phyloP scores from a whole-genome alignment of 345 rosid genomes.

The Stellera chamaejasme region DNA sequence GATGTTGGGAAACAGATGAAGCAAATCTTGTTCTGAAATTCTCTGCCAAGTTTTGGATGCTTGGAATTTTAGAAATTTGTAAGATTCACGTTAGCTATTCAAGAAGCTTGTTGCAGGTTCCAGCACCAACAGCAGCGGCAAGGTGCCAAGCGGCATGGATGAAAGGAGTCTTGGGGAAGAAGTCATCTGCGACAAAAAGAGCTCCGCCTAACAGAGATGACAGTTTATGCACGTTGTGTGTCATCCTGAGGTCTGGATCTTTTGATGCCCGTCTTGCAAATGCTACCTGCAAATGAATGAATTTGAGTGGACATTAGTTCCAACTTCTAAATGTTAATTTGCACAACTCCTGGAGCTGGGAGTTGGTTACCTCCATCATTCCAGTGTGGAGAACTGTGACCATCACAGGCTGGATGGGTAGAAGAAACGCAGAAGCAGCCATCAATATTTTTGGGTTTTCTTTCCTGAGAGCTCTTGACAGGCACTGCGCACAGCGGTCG shows the following conservation, averaged over 20 bases:
- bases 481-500: slow-evolving; percentile 42
- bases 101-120: slow-evolving; percentile 90
- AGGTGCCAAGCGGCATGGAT: slow-evolving; percentile 99
- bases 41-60: too few species aligned
- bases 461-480: slow-evolving; percentile 71
- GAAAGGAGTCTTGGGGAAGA: slow-evolving; percentile 63
- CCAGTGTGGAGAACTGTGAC: slow-evolving; percentile 91
- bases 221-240: slow-evolving; percentile 75
- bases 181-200: slow-evolving; percentile 82
- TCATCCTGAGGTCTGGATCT: slow-evolving; percentile 74
- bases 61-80: too few species aligned
- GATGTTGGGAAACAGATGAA: too few species aligned
- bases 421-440: slow-evolving; percentile 83
- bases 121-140: slow-evolving; percentile 87
- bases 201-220: slow-evolving; percentile 79
- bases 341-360: too few species aligned
- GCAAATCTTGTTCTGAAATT: too few species aligned
- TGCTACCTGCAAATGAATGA: slow-evolving; percentile 39
- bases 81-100: slow-evolving; percentile 26
- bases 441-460: slow-evolving; percentile 86
- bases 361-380: slow-evolving; percentile 72
- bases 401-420: slow-evolving; percentile 91
- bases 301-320: background rate
- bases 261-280: slow-evolving; percentile 70
- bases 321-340: too few species aligned